These are phyloP conservation scores for Geranium brycei DNA, from an alignment of 345 rosid genomes.

Conservation along the genomic window DNA sequence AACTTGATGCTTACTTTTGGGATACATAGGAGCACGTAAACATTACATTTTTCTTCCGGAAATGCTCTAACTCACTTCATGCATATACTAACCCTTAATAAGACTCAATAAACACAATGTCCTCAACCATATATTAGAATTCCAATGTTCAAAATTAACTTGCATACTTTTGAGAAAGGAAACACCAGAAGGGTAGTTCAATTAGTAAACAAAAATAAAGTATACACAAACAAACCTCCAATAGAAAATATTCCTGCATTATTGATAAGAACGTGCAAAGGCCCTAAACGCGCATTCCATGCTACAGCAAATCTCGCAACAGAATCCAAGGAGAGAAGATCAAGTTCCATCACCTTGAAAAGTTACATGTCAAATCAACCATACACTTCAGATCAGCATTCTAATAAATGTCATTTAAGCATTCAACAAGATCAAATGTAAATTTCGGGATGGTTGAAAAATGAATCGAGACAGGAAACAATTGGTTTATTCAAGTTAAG, in stretches of 20 bases:
- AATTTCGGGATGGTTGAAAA: neutral
- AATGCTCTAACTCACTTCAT: too few species aligned
- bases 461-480: too few species aligned
- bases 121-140: too few species aligned
- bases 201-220: neutral
- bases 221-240: constrained; percentile 47
- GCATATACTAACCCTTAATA: too few species aligned
- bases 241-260: constrained; percentile 92
- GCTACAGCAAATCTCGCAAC: constrained; percentile 52
- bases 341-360: constrained; percentile 78
- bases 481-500: neutral
- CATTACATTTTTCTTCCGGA: too few species aligned
- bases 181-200: too few species aligned
- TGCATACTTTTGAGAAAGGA: too few species aligned
- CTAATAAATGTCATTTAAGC: neutral
- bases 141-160: too few species aligned
- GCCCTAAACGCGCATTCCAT: constrained; percentile 54
- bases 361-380: neutral
- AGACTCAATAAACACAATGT: too few species aligned
- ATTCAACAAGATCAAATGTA: neutral
- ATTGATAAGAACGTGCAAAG: constrained; percentile 77
- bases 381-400: neutral
- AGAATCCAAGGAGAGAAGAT: constrained; percentile 81
- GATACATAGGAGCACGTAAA: too few species aligned
- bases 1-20: too few species aligned